These are phyloP conservation scores for Fusarium sp. DNA, from an alignment of 2,329 filamentous ascomycete species.

Conservation along the genomic window DNA sequence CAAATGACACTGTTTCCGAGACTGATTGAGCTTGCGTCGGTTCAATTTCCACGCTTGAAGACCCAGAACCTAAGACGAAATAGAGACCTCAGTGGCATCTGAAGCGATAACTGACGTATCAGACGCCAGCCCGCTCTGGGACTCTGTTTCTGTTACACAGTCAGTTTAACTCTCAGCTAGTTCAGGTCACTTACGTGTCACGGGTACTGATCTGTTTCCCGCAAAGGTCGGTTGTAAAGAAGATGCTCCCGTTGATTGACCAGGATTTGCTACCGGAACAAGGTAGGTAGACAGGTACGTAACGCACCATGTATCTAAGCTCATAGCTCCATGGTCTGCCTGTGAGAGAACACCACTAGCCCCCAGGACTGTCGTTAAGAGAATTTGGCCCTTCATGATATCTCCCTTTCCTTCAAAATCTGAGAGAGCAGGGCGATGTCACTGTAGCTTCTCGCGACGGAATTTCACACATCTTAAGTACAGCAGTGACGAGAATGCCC, in stretches of 20 bases:
- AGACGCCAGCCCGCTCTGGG: neutral
- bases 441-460: accelerated
- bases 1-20: neutral
- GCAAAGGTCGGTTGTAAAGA: neutral
- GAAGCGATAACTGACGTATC: neutral
- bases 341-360: neutral
- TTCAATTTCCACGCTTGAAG: neutral
- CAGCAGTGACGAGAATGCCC: accelerated
- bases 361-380: neutral
- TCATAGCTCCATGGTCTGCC: neutral
- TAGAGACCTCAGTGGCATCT: neutral
- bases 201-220: neutral
- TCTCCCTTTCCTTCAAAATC: no score
- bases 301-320: neutral
- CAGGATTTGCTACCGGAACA: neutral
- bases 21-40: neutral
- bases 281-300: constrained; percentile 7
- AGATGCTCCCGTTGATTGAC: neutral
- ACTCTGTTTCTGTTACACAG: neutral
- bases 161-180: neutral
- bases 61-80: neutral
- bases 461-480: neutral
- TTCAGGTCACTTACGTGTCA: neutral
- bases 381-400: neutral
- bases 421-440: no score